Evolutionary conservation across 495 filamentous ascomycete genomes (phyloP).

Genomic region (Echria macrotheca): DNA sequence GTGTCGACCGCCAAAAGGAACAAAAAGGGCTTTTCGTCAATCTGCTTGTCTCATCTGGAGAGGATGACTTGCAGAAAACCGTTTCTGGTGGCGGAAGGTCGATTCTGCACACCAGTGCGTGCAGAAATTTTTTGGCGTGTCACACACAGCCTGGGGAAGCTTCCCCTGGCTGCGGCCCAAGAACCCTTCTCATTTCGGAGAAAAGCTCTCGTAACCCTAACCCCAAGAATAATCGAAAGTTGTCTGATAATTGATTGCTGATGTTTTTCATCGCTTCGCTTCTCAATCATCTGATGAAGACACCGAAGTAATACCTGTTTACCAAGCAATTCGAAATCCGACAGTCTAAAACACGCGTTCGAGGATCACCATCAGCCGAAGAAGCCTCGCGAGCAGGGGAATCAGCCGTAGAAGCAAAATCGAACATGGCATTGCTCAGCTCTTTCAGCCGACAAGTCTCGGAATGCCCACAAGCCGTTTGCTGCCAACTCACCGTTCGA

Average conservation of each 20-base stretch:
- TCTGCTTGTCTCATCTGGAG: background rate
- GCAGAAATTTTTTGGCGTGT: too few relatives aligned
- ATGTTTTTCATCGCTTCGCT: too few relatives aligned
- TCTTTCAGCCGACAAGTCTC: slow-evolving; percentile 6
- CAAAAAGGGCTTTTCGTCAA: too few relatives aligned
- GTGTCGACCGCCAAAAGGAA: too few relatives aligned
- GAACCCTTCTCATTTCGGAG: too few relatives aligned
- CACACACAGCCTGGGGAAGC: too few relatives aligned
- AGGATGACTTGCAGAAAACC: slow-evolving; percentile 6
- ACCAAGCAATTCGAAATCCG: background rate
- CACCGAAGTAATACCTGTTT: background rate
- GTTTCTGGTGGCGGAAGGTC: background rate
- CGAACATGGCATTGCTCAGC: background rate
- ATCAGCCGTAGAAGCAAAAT: slow-evolving; percentile 2
- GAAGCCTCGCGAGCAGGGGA: background rate
- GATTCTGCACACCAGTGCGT: background rate
- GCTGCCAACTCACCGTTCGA: background rate
- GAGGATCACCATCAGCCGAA: slow-evolving; percentile 14
- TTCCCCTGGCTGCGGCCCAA: too few relatives aligned
- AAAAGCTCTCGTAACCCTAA: too few relatives aligned
- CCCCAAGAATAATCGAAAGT: too few relatives aligned
- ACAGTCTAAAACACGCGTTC: slow-evolving; percentile 13
- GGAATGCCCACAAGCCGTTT: background rate
- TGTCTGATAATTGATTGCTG: too few relatives aligned
- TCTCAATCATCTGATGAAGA: background rate